These are phyloP conservation scores for Claviceps cyperi DNA, from an alignment of 2,329 filamentous ascomycete genomes.

Conservation along the genomic window DNA sequence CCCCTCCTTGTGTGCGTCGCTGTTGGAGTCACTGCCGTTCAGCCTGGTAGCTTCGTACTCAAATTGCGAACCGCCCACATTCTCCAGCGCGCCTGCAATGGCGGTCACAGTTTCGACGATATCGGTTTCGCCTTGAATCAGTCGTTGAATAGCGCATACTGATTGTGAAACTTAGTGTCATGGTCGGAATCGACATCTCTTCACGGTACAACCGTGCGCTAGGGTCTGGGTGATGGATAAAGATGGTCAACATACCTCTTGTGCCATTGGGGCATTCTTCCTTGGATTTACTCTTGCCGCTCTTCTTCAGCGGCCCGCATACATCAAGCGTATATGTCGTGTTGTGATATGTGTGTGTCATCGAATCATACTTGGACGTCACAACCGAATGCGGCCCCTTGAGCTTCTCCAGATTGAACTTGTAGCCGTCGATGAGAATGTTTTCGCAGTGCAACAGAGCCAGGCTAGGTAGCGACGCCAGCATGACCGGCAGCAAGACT, in stretches of 20 bases:
- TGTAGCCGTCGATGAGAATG: conserved; percentile 41
- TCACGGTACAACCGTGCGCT: no score
- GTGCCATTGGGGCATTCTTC: conserved; percentile 56
- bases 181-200: not conserved
- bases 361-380: conserved; percentile 37
- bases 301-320: conserved; percentile 51
- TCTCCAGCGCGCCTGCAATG: conserved; percentile 57
- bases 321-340: conserved; percentile 73
- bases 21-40: conserved; percentile 46
- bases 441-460: conserved; percentile 48
- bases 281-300: conserved; percentile 36
- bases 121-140: conserved; percentile 34
- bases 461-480: conserved; percentile 23
- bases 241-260: conserved; percentile 34
- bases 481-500: conserved; percentile 22
- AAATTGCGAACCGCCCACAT: conserved; percentile 41
- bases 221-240: no score
- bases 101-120: conserved; percentile 45
- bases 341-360: conserved; percentile 40
- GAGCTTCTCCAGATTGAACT: conserved; percentile 50
- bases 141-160: conserved; percentile 65
- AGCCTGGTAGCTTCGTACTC: conserved; percentile 54
- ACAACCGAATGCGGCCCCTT: conserved; percentile 56
- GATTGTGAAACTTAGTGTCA: not conserved
- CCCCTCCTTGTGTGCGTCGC: conserved; percentile 56